These are phyloP conservation scores for Stagonosporopsis rhizophila DNA, from an alignment of 2,329 filamentous ascomycete genomes.

Conservation along the genomic window DNA sequence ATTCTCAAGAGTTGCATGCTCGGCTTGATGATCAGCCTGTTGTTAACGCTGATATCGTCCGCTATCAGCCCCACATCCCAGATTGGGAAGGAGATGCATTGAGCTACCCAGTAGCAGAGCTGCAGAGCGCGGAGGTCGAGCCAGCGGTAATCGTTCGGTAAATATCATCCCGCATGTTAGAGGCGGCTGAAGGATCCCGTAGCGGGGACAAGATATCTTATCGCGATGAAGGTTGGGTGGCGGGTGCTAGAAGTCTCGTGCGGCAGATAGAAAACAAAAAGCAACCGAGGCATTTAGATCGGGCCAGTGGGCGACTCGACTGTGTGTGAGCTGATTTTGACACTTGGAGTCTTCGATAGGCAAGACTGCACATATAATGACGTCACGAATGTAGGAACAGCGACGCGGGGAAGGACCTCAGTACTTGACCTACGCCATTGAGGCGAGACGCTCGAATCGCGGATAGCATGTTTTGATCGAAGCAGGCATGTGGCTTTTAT, in stretches of 20 bases:
- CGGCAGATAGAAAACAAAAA: too few species aligned
- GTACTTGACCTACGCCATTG: too few species aligned
- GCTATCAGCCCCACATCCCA: conserved; percentile 16
- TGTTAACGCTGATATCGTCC: conserved; percentile 5
- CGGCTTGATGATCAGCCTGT: not conserved
- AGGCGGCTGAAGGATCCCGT: conserved; percentile 4
- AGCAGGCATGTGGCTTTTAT: too few species aligned
- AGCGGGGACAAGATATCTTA: conserved; percentile 1
- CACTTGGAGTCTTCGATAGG: too few species aligned
- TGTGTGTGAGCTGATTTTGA: too few species aligned
- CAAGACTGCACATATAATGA: too few species aligned
- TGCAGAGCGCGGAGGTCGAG: not conserved
- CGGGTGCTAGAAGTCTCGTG: not conserved
- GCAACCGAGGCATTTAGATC: too few species aligned
- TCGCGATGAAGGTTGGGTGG: not conserved
- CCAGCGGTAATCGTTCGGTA: conserved; percentile 1
- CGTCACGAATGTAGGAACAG: too few species aligned
- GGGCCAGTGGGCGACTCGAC: too few species aligned
- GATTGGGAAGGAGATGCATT: conserved; percentile 8
- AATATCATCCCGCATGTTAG: conserved; percentile 1
- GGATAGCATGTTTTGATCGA: too few species aligned
- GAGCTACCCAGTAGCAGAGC: conserved; percentile 2
- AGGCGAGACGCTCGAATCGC: too few species aligned
- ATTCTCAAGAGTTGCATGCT: not conserved
- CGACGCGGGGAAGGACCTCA: too few species aligned